Percentiles rank a stretch among this genome's conserved stretches.
Conservation (phyloP, 2,329 filamentous ascomycete species). For the Sporothrix dimorphospora region DNA sequence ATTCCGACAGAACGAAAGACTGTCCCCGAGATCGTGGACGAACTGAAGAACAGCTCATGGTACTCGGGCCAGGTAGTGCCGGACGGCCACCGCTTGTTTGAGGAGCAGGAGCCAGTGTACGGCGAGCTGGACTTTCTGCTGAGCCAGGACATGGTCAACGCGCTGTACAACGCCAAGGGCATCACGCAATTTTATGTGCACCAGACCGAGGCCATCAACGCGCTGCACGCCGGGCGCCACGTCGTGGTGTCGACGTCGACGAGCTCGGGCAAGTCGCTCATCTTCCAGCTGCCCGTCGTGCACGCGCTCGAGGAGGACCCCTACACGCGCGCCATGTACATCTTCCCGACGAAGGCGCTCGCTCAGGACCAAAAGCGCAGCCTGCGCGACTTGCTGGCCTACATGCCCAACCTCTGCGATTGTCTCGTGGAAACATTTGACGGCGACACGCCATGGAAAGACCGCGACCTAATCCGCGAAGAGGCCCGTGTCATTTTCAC, state of each 20-base stretch:
- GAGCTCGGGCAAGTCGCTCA: slow-evolving; percentile 95
- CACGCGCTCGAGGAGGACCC: slow-evolving; percentile 80
- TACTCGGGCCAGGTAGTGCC: slow-evolving; percentile 93
- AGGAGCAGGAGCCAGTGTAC: slow-evolving; percentile 78
- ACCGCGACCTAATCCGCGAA: slow-evolving; percentile 79
- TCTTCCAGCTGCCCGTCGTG: slow-evolving; percentile 92
- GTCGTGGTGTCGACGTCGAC: slow-evolving; percentile 95
- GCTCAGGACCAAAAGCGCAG: slow-evolving; percentile 93
- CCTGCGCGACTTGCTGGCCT: slow-evolving; percentile 79
- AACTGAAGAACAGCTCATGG: slow-evolving; percentile 82
- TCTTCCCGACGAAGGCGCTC: slow-evolving; percentile 95
- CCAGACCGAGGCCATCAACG: slow-evolving; percentile 91
- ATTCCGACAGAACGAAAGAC: slow-evolving; percentile 81
- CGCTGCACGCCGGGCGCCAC: slow-evolving; percentile 76
- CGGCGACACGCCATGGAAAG: slow-evolving; percentile 84
- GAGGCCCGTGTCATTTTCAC: slow-evolving; percentile 94
- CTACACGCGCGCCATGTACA: slow-evolving; percentile 87
- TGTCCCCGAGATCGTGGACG: slow-evolving; percentile 81
- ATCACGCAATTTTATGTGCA: slow-evolving; percentile 89
- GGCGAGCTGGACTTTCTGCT: slow-evolving; percentile 84
- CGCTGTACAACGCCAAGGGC: slow-evolving; percentile 85
- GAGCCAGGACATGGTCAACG: slow-evolving; percentile 92
- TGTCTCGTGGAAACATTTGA: slow-evolving; percentile 91
- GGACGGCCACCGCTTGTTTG: slow-evolving; percentile 88
- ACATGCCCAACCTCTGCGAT: slow-evolving; percentile 76